Percentiles rank a stretch among this genome's conserved stretches.
Evolutionary conservation across 2,329 filamentous ascomycete genomes (phyloP).

Genomic region (Elsinoe fawcettii): DNA sequence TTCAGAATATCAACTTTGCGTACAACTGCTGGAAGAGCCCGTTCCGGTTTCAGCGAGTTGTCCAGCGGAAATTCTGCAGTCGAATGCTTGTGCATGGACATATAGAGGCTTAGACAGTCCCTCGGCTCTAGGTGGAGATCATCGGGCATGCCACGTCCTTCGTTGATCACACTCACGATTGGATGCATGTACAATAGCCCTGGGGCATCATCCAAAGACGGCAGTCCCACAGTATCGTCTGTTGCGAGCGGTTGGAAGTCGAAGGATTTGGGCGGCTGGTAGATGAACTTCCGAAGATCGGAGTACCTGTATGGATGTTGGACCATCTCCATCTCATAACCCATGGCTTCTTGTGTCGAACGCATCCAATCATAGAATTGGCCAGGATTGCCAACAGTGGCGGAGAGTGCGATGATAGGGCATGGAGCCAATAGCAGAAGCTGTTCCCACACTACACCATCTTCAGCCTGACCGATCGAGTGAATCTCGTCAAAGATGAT

Average conservation of each 20-base stretch:
- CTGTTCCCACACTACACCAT: conserved; percentile 73
- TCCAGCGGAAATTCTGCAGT: conserved; percentile 39
- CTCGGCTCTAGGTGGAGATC: conserved; percentile 63
- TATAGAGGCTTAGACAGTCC: conserved; percentile 61
- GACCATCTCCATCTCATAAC: conserved; percentile 59
- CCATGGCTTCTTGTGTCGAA: conserved; percentile 55
- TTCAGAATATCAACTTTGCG: conserved; percentile 57
- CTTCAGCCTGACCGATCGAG: conserved; percentile 67
- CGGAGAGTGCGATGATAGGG: conserved; percentile 70
- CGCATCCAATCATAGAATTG: conserved; percentile 64
- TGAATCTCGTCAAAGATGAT: conserved; percentile 82
- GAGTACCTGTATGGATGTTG: conserved; percentile 64
- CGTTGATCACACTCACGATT: conserved; percentile 54
- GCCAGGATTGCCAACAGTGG: conserved; percentile 67
- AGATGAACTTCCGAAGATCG: conserved; percentile 68
- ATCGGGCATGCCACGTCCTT: conserved; percentile 54
- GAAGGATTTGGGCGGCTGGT: conserved; percentile 44
- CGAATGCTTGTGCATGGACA: conserved; percentile 53
- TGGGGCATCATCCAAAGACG: conserved; percentile 41
- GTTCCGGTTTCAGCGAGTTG: conserved; percentile 42
- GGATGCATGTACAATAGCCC: conserved; percentile 59
- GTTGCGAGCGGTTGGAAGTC: conserved; percentile 35
- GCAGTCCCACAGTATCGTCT: conserved; percentile 35
- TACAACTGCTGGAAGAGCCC: conserved; percentile 46
- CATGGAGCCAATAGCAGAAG: conserved; percentile 65